phyloP scores from a whole-genome alignment of 768 basidiomycete genomes.

The Tricholoma matsutake region DNA sequence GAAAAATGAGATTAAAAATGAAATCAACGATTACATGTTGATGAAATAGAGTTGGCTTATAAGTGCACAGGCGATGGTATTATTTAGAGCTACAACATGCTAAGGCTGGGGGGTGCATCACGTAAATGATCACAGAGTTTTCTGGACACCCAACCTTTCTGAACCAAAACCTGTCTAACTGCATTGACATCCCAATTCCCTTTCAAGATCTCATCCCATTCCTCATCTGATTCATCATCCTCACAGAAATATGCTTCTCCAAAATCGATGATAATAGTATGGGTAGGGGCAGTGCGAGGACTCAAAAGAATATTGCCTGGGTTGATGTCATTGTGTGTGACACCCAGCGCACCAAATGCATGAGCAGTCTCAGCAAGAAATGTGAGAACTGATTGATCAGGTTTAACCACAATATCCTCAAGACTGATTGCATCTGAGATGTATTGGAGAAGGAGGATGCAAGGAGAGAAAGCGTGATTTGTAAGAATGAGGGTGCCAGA shows the following conservation, averaged over 20 bases:
- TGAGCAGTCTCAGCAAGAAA: not conserved
- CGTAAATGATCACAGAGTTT: too few relatives aligned
- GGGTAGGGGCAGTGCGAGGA: not conserved
- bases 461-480: not conserved
- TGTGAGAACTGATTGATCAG: not conserved
- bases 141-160: too few relatives aligned
- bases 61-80: too few relatives aligned
- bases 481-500: not conserved
- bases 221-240: not conserved
- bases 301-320: not conserved
- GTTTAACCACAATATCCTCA: not conserved
- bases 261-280: not conserved
- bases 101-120: too few relatives aligned
- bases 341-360: not conserved
- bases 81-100: too few relatives aligned
- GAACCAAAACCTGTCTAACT: too few relatives aligned
- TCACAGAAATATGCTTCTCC: slow-evolving; percentile 11
- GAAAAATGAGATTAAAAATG: too few relatives aligned
- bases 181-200: not conserved
- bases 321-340: slow-evolving; percentile 2
- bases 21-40: too few relatives aligned
- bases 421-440: not conserved
- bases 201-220: not conserved
- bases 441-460: not conserved
- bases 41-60: too few relatives aligned